Percentiles rank a stretch among this genome's conserved stretches.
Evolutionary conservation across 495 filamentous ascomycete species (phyloP).

Genomic region (Penicillium flavigenum): DNA sequence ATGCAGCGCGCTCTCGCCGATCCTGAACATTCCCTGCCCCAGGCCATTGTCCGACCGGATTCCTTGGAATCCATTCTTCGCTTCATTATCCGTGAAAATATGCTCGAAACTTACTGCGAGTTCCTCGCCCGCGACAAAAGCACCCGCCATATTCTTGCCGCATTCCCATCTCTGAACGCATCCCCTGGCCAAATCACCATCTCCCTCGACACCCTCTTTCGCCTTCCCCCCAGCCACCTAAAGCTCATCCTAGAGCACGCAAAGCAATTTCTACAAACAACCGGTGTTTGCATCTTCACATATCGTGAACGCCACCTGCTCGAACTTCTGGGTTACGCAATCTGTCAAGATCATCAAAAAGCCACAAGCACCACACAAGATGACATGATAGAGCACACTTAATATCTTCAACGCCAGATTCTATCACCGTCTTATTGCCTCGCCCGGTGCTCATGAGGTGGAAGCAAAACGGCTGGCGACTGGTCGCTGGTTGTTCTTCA

Average conservation of each 20-base stretch:
- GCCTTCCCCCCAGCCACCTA: slow-evolving; percentile 10
- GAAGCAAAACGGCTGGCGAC: neutral
- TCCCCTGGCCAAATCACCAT: slow-evolving; percentile 23
- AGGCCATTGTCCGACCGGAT: slow-evolving; percentile 15
- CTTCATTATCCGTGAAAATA: slow-evolving; percentile 37
- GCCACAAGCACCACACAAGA: neutral
- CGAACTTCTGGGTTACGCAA: slow-evolving; percentile 39
- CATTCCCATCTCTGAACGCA: slow-evolving; percentile 1
- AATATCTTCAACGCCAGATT: neutral
- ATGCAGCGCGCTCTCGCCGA: slow-evolving; percentile 25
- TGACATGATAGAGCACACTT: slow-evolving; percentile 1
- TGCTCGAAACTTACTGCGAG: slow-evolving; percentile 41
- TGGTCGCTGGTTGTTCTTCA: neutral
- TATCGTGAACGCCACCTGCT: slow-evolving; percentile 47
- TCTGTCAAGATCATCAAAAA: slow-evolving; percentile 37
- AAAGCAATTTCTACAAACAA: slow-evolving; percentile 28
- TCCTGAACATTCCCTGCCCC: slow-evolving; percentile 12
- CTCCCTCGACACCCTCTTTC: slow-evolving; percentile 19
- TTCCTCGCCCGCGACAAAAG: slow-evolving; percentile 32
- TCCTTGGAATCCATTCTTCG: slow-evolving; percentile 35
- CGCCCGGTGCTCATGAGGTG: neutral
- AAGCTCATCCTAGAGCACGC: slow-evolving; percentile 27
- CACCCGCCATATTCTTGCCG: slow-evolving; percentile 13
- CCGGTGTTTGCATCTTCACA: slow-evolving; percentile 31
- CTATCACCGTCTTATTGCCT: neutral